Percentiles rank a stretch among this genome's conserved stretches.
Evolutionary conservation across 805 yeast species (phyloP).

Genomic region (Teunomyces lycoperdinae): DNA sequence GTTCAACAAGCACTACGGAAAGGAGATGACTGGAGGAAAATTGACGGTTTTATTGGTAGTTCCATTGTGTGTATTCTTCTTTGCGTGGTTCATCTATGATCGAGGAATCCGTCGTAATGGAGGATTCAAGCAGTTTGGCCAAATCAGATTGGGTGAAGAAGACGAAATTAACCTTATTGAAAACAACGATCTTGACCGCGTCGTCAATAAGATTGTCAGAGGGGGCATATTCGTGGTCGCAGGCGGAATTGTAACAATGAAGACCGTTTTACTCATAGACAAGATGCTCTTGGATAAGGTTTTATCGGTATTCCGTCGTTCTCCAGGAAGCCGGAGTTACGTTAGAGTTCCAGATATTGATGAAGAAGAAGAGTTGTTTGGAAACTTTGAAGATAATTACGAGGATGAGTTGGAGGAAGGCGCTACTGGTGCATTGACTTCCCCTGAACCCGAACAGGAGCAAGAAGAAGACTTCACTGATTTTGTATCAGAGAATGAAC

Average conservation of each 20-base stretch:
- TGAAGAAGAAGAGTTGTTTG: conserved; percentile 41
- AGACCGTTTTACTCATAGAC: conserved; percentile 34
- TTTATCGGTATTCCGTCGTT: conserved; percentile 31
- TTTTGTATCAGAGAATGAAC: conserved; percentile 4
- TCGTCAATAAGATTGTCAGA: conserved; percentile 56
- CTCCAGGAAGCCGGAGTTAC: conserved; percentile 39
- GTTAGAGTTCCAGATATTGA: conserved; percentile 40
- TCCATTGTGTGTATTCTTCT: conserved; percentile 54
- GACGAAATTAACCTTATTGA: conserved; percentile 59
- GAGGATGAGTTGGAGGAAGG: conserved; percentile 38
- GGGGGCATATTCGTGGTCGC: conserved; percentile 54
- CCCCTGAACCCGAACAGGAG: conserved; percentile 19
- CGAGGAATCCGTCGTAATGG: conserved; percentile 79
- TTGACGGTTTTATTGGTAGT: conserved; percentile 52
- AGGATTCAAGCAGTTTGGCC: conserved; percentile 76
- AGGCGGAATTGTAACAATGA: conserved; percentile 32
- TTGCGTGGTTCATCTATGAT: conserved; percentile 74
- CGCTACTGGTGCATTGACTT: conserved; percentile 15
- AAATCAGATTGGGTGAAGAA: conserved; percentile 78
- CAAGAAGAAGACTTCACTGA: conserved; percentile 11
- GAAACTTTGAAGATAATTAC: conserved; percentile 37
- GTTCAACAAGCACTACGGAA: conserved; percentile 51
- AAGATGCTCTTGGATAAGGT: conserved; percentile 30
- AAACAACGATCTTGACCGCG: conserved; percentile 56
- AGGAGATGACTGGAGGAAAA: conserved; percentile 54